These are phyloP conservation scores for Penicillium soppii DNA, from an alignment of 495 filamentous ascomycete species.

Conservation along the genomic window DNA sequence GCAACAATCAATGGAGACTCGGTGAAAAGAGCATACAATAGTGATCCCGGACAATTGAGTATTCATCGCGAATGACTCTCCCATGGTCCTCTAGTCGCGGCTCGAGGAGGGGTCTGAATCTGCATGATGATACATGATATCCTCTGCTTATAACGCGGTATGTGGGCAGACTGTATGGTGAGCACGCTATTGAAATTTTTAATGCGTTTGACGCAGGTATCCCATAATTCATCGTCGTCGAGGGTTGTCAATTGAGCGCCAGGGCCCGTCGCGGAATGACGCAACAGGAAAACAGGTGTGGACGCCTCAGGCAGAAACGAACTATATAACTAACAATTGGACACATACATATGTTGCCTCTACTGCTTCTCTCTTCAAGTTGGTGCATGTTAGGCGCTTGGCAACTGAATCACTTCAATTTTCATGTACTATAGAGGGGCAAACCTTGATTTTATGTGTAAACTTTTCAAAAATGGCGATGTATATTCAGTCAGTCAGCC, in stretches of 20 bases:
- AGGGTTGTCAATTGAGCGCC: constrained; percentile 8
- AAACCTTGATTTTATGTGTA: too few species aligned
- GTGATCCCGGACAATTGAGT: constrained; percentile 63
- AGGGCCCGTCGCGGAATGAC: constrained; percentile 21
- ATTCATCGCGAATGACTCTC: constrained; percentile 73
- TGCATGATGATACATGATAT: constrained; percentile 8
- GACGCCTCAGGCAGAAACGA: constrained; percentile 15
- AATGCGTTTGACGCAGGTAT: constrained; percentile 2
- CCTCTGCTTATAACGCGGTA: constrained; percentile 4
- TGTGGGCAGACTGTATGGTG: background rate
- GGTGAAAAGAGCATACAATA: constrained; percentile 55
- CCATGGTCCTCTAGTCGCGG: constrained; percentile 63
- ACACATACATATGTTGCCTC: background rate
- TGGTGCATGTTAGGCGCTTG: too few species aligned
- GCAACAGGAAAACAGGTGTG: constrained; percentile 8
- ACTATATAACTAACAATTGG: background rate
- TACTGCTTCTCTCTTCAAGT: too few species aligned
- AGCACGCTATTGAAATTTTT: background rate
- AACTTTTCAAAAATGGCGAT: too few species aligned
- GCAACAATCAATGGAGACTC: background rate
- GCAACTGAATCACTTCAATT: too few species aligned
- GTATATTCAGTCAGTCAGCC: too few species aligned
- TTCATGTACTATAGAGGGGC: too few species aligned
- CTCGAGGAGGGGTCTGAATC: constrained; percentile 35
- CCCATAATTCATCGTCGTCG: constrained; percentile 24